Evolutionary conservation across 2,329 filamentous ascomycete genomes (phyloP).

Genomic region (Xylariomycetidae sp.): DNA sequence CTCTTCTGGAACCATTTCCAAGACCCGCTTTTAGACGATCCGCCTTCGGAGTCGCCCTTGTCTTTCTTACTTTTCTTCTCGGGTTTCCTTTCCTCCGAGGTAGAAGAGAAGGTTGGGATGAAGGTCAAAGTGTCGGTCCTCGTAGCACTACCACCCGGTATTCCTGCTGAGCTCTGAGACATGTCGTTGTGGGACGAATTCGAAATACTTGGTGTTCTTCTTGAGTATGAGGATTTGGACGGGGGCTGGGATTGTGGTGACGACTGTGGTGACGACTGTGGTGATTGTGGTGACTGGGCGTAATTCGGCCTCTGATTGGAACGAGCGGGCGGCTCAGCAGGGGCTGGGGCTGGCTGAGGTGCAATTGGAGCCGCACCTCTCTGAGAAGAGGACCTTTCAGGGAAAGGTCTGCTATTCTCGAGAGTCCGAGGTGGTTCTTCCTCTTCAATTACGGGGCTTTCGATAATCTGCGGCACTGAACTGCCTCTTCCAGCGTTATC

Average conservation of each 20-base stretch:
- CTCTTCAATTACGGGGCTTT: slow-evolving; percentile 52
- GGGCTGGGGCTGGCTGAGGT: slow-evolving; percentile 36
- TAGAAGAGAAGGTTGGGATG: slow-evolving; percentile 61
- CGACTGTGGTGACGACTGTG: not conserved
- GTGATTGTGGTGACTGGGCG: slow-evolving; percentile 22
- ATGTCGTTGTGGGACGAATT: slow-evolving; percentile 58
- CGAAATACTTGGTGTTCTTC: slow-evolving; percentile 28
- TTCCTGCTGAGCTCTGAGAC: slow-evolving; percentile 56
- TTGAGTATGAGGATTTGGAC: slow-evolving; percentile 14
- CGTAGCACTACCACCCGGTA: slow-evolving; percentile 60
- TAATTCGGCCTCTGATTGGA: slow-evolving; percentile 36
- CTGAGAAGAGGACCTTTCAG: slow-evolving; percentile 51
- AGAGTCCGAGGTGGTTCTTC: slow-evolving; percentile 13
- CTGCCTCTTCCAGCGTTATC: slow-evolving; percentile 15
- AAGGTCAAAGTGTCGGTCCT: slow-evolving; percentile 74
- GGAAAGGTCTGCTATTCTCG: slow-evolving; percentile 33
- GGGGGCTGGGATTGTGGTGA: slow-evolving; percentile 18
- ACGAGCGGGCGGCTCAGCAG: slow-evolving; percentile 41
- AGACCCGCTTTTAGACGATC: slow-evolving; percentile 60
- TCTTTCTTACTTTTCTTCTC: slow-evolving; percentile 76
- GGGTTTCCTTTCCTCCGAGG: slow-evolving; percentile 62
- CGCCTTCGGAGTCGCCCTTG: slow-evolving; percentile 54
- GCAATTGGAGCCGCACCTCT: slow-evolving; percentile 35
- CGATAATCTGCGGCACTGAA: slow-evolving; percentile 54
- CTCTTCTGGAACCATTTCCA: slow-evolving; percentile 76